Evolutionary conservation across 371 early-diverging fungal species (phyloP), one percentile per base, ranked within the genome.

Genomic region (Saksenaea oblongispora): DNA sequence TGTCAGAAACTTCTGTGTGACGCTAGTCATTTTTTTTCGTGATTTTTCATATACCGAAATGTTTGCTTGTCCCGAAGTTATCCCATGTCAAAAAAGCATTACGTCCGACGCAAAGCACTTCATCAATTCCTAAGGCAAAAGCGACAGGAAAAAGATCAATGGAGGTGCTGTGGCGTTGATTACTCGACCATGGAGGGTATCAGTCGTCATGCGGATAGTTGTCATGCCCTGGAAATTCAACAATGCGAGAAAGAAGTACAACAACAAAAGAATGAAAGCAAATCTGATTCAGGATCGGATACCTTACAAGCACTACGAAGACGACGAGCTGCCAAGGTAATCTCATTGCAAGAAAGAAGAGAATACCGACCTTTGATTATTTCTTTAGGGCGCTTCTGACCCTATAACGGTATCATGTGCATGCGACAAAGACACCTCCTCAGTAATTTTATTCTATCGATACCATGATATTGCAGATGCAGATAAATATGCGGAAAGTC

Each of bases 371-470:
- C 44, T 27, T 58, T 59, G 22, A 15, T 13, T 31, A 11, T 34
- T 28, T 31, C 2, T 31, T 54, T 28, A 74, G 73, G 78, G 81
- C n/a, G 53, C 70, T 13, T 78, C 81, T 3, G 83, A 83, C 63
- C 75, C 83, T 0, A 78, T 83, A 35, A 28, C 55, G 7, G 22
- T 72, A 0, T 51, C 66, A 15, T 83, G 83, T 34, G 18, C 64
- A 5, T 83, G 83, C 31, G 61, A 72, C 28, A 35, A 39, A 10
- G 61, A 68, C 10, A 34, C 39, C 2, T 67, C 54, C 14, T 74
- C 72, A 14, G 89, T 90, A 24, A 83, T 90, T 60, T 67, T 90
- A 7, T 90, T 88, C 62, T 90, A 90, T 58, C 65, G 72, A 7
- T 90, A 90, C 44, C 47, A 62, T 0, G 57, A 55, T 11, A 72